A percentile compares a stretch with the other conserved stretches of the same genome.
Evolutionary conservation across 2,329 filamentous ascomycete species (phyloP).

Genomic region (Alternaria atra): DNA sequence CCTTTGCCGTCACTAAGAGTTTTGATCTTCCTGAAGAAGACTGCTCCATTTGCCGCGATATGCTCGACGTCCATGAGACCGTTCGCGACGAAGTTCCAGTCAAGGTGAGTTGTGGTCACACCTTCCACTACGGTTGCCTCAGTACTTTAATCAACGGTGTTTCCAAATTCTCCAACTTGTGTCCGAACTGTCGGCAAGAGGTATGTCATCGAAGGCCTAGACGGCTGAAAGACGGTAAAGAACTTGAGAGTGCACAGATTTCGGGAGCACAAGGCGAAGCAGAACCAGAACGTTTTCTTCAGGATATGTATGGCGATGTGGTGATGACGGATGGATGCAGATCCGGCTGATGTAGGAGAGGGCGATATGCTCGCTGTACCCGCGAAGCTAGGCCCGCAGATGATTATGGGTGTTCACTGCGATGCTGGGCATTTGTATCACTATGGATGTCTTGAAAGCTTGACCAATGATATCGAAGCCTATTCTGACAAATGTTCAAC

Average conservation of each 20-base stretch:
- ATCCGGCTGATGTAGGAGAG: not conserved
- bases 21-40: not conserved
- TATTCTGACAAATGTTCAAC: not conserved
- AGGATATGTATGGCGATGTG: not conserved
- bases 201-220: not conserved
- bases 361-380: not conserved
- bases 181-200: not conserved
- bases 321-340: not conserved
- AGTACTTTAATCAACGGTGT: not conserved
- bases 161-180: not conserved
- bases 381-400: not conserved
- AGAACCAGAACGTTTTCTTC: not conserved
- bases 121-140: not conserved
- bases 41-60: not conserved
- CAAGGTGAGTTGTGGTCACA: not conserved
- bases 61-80: not conserved
- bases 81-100: not conserved
- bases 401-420: not conserved
- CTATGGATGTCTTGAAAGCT: not conserved
- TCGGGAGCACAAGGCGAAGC: not conserved
- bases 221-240: not conserved
- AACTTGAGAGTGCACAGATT: not conserved
- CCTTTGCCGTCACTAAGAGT: not conserved
- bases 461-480: not conserved
- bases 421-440: not conserved